A percentile compares a stretch with the other conserved stretches of the same genome.
These are phyloP conservation scores for Oropetium thomaeum DNA, from an alignment of 176 grass and related monocot genomes.

Conservation along the genomic window DNA sequence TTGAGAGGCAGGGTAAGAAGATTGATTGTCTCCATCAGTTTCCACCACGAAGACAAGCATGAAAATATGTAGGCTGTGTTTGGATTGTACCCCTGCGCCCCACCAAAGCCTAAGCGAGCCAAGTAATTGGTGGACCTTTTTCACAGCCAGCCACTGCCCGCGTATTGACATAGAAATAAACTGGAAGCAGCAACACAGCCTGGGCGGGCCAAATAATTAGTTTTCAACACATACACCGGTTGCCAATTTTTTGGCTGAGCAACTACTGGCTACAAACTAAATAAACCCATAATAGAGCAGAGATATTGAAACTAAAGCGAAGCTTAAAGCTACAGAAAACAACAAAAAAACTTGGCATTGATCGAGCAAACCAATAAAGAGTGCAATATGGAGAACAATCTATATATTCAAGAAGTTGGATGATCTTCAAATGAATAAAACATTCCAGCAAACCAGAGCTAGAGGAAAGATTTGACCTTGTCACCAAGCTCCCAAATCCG, in stretches of 20 bases:
- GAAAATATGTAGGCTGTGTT: neutral
- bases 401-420: slow-evolving; percentile 29
- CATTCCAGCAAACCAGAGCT: neutral
- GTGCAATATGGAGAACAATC: slow-evolving; percentile 16
- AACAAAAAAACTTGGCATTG: slow-evolving; percentile 8
- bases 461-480: neutral
- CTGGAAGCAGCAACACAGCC: neutral
- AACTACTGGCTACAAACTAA: neutral
- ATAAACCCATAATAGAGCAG: neutral
- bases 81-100: neutral
- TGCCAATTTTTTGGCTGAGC: neutral
- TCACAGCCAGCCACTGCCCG: neutral
- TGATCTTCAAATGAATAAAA: slow-evolving; percentile 19
- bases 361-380: slow-evolving; percentile 25
- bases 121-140: neutral
- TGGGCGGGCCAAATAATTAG: neutral
- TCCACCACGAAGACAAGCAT: slow-evolving; percentile 2
- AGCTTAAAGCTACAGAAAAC: slow-evolving; percentile 4
- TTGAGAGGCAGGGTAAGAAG: too few relatives aligned
- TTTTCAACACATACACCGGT: neutral
- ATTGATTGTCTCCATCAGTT: slow-evolving; percentile 25
- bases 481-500: neutral
- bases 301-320: neutral
- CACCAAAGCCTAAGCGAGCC: neutral
- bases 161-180: neutral